Evolutionary conservation across 2,329 filamentous ascomycete genomes (phyloP).

Genomic region (Graphiopsis chlorocephala): DNA sequence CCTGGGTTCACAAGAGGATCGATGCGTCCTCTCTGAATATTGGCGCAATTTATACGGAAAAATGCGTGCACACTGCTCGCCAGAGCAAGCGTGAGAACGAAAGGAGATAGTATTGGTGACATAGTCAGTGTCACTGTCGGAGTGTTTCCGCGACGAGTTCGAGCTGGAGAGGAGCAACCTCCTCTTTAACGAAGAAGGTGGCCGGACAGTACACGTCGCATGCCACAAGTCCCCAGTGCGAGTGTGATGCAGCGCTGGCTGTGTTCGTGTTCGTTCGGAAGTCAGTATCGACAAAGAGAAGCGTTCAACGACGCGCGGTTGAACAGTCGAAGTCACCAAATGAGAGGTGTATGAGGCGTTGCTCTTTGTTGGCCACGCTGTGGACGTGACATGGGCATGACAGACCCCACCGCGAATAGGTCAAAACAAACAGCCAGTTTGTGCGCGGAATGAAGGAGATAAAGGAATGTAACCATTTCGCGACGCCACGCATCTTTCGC

Average conservation of each 20-base stretch:
- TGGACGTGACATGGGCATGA: not conserved
- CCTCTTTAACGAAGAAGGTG: not conserved
- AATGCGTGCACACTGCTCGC: constrained; percentile 30
- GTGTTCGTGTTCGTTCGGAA: not conserved
- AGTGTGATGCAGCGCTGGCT: not conserved
- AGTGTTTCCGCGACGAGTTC: not conserved
- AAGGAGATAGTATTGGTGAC: constrained; percentile 6
- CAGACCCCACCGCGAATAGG: not conserved
- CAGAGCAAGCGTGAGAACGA: constrained; percentile 1
- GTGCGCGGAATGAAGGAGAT: not conserved
- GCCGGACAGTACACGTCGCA: not conserved
- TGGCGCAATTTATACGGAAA: constrained; percentile 36
- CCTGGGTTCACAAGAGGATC: constrained; percentile 37
- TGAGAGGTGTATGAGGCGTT: not conserved
- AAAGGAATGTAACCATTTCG: constrained; percentile 14
- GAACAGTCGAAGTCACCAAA: not conserved
- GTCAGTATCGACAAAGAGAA: not conserved
- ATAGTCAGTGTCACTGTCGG: constrained; percentile 3
- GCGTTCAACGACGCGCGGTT: not conserved
- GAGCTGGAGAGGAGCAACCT: not conserved
- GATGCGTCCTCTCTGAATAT: constrained; percentile 36
- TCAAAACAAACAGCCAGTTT: constrained; percentile 10
- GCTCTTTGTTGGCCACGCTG: not conserved
- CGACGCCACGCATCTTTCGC: not conserved
- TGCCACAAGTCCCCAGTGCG: not conserved